Conservation (phyloP, 2,329 filamentous ascomycete genomes). For the Colletotrichum aenigma region DNA sequence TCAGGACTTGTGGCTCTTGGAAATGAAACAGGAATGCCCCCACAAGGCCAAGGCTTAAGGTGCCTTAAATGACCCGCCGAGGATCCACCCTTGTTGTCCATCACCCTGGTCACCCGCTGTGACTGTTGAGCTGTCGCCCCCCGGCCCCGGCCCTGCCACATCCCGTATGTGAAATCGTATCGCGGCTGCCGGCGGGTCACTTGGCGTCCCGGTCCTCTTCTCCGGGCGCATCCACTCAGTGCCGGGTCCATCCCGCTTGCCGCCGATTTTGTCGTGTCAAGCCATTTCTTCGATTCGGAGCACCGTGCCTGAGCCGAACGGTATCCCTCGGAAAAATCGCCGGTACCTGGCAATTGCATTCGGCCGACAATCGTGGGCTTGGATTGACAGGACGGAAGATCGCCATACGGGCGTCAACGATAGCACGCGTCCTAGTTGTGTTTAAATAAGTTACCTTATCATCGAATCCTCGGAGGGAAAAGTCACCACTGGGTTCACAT, state of each 20-base stretch:
- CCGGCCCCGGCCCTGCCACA: neutral
- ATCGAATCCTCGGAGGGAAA: neutral
- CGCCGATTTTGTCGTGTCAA: neutral
- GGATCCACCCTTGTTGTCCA: neutral
- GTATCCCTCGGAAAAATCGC: neutral
- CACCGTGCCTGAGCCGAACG: neutral
- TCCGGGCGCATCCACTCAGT: neutral
- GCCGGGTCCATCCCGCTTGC: neutral
- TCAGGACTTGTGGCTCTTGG: constrained; percentile 12
- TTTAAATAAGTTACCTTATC: neutral
- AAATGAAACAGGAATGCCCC: constrained; percentile 15
- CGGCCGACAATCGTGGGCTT: neutral
- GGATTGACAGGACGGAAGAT: neutral
- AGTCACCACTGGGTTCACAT: neutral
- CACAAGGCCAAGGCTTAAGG: constrained; percentile 16
- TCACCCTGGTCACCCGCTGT: neutral
- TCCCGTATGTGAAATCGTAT: neutral
- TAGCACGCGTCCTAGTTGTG: neutral
- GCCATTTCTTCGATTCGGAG: neutral
- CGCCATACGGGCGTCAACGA: neutral
- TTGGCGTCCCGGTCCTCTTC: constrained; percentile 1
- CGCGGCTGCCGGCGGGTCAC: neutral
- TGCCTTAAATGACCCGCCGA: neutral
- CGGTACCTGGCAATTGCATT: neutral
- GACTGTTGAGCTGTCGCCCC: neutral